Conservation (phyloP, 2,329 filamentous ascomycete genomes). For the Aspergillus intermedius region DNA sequence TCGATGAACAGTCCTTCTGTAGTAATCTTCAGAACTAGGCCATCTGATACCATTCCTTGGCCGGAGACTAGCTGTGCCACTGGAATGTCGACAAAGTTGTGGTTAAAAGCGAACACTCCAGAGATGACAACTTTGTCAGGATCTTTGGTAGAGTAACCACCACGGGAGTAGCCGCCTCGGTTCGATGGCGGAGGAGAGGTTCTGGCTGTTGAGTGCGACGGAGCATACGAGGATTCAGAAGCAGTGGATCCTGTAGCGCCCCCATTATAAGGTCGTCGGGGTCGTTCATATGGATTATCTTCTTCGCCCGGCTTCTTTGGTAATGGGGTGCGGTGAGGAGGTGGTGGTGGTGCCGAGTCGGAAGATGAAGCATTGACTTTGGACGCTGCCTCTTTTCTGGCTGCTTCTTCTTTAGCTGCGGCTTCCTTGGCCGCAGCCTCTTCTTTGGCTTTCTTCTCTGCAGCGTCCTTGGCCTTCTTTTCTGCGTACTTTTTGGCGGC, state of each 20-base stretch:
- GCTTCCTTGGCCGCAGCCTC: slow-evolving; percentile 10
- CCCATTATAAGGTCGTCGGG: slow-evolving; percentile 52
- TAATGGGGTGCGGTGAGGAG: slow-evolving; percentile 28
- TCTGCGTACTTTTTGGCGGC: slow-evolving; percentile 34
- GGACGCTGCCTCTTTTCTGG: slow-evolving; percentile 20
- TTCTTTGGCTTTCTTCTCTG: slow-evolving; percentile 17
- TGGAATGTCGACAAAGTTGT: slow-evolving; percentile 79
- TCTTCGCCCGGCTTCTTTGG: slow-evolving; percentile 50
- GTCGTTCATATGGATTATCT: slow-evolving; percentile 70
- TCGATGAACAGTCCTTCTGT: slow-evolving; percentile 96
- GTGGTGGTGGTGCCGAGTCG: slow-evolving; percentile 17
- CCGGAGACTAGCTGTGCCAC: slow-evolving; percentile 83
- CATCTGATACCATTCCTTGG: slow-evolving; percentile 80
- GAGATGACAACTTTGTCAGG: slow-evolving; percentile 94
- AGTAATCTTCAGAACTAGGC: slow-evolving; percentile 82
- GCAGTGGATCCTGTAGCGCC: slow-evolving; percentile 60
- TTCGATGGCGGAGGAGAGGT: slow-evolving; percentile 78
- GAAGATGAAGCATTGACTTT: slow-evolving; percentile 10
- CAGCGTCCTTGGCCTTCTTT: slow-evolving; percentile 30
- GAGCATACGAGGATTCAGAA: slow-evolving; percentile 80
- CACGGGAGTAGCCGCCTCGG: slow-evolving; percentile 68
- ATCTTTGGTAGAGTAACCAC: slow-evolving; percentile 78
- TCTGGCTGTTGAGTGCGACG: slow-evolving; percentile 73
- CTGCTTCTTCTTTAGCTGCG: slow-evolving; percentile 10
- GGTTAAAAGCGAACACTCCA: slow-evolving; percentile 88